Evolutionary conservation across 2,329 filamentous ascomycete genomes (phyloP), one percentile per base, ranked within the genome.

Genomic region (Apiospora arundinis): DNA sequence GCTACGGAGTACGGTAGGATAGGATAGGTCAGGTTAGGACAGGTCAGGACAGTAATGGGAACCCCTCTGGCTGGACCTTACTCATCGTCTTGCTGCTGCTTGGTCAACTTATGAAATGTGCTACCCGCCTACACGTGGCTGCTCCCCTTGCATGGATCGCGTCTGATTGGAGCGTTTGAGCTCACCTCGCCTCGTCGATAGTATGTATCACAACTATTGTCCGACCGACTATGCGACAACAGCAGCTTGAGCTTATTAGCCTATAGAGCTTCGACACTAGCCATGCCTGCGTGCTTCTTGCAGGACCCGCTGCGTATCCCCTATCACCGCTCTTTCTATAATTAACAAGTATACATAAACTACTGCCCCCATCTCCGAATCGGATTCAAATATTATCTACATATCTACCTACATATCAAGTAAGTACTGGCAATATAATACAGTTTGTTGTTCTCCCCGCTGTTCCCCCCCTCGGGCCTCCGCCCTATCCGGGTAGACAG

Each of bases 271-370:
- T 14, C 2, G 25, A 28, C 12, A 56, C 49, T 56, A 56, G 49
- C 40, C 40, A 32, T 42, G 40, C 40, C 40, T 42, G 40, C 49
- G 28, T 52, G 49, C 12, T 18, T 52, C 23, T 60, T 32, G 32
- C 32, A 32, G 32, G 32, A 60, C 28, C 37, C 28, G 52, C 52
- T n/a, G 28, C 52, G 28, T 60, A 28, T 60, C 52, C 52, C 16
- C 18, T 40, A 63, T 63, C 56, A 40, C 56, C 56, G 56, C 56
- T 63, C 56, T 63, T 40, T 40, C 28, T 40, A 63, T 63, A 63
- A 37, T n/a, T 63, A 8, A 37, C 18, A n/a, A 63, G 25, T 21
- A 37, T n/a, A n/a, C n/a, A n/a, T n/a, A n/a, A n/a, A n/a, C n/a
- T n/a, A n/a, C n/a, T n/a, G n/a, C n/a, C n/a, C n/a, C n/a, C 25